Base-by-base conservation (phyloP, 495 filamentous ascomycete species). In the Trichoderma gamsii region DNA sequence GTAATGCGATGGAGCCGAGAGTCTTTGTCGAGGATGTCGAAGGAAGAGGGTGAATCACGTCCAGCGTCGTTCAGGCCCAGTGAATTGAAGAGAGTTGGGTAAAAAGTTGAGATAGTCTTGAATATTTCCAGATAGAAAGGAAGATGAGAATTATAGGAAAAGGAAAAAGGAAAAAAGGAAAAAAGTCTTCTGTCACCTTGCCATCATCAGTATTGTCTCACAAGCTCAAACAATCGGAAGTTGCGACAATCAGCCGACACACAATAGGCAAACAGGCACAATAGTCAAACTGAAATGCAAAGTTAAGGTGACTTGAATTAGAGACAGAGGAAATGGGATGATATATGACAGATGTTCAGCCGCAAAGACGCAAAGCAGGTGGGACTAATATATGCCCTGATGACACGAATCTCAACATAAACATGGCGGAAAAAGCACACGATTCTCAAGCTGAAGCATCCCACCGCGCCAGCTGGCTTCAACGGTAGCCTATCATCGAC, bases 151-250 rank as follows among this genome's bases (percentile, higher is more conserved):
- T 35, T 2, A 61, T 12, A 61, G 32, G 56, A 32, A n/a, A 61
- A 32, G 35, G 16, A 61, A 25, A n/a, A 32, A 61, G 13, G 12
- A 25, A 56, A 25, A 25, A 56, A 56, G 4, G 21, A 56, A 56
- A 56, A n/a, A 21, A 21, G 56, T 32, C 23, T 61, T 61, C 56
- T 32, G 9, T 61, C 56, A 61, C 56, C 56, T 61, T 27, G 56
- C 56, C 56, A 61, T 61, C 56, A 32, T 61, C 56, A 16, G 16
- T 15, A 9, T 29, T 12, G 56, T 61, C 56, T 29, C 56, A 61
- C 56, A 12, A 11, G 23, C 13, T 13, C 3, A n/a, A 27, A 61
- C 56, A 61, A 61, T 61, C 56, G 27, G 27, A 32, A 61, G 25
- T 21, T 52, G 49, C 21, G 5, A 52, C 56, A 61, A 61, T 61